phyloP scores from a whole-genome alignment of 1,284 basidiomycete species.

The Irpex rosettiformis region DNA sequence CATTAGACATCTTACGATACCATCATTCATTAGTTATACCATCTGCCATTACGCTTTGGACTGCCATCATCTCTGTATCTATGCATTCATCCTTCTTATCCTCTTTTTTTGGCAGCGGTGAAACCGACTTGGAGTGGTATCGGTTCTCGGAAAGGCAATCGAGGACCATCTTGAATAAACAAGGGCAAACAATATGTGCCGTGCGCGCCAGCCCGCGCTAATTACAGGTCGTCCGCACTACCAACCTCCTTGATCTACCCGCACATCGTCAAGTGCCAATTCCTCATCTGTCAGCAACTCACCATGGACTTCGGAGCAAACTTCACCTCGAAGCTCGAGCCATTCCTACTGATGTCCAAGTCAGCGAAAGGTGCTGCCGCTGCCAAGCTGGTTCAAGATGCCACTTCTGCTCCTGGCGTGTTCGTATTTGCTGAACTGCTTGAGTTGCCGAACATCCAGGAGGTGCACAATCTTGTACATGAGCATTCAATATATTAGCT shows the following conservation, averaged over 20 bases:
- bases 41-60: too few species aligned
- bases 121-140: background rate
- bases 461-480: slow-evolving; percentile 42
- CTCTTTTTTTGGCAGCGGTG: background rate
- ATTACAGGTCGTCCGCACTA: background rate
- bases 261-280: background rate
- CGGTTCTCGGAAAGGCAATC: background rate
- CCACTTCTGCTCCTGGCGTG: slow-evolving; percentile 82
- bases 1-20: too few species aligned
- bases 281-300: too few species aligned
- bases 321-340: slow-evolving; percentile 71
- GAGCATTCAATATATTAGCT: background rate
- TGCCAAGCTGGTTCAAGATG: slow-evolving; percentile 84
- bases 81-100: too few species aligned
- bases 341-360: slow-evolving; percentile 87
- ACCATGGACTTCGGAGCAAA: slow-evolving; percentile 54
- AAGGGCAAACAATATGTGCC: background rate
- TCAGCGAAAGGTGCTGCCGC: slow-evolving; percentile 88
- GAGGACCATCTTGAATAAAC: background rate
- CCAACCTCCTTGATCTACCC: background rate
- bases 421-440: slow-evolving; percentile 90
- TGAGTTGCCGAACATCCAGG: slow-evolving; percentile 76
- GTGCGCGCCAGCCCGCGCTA: background rate
- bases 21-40: too few species aligned
- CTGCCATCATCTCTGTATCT: too few species aligned